Evolutionary conservation across 2,329 filamentous ascomycete genomes (phyloP).

Genomic region (Neurospora crassa): DNA sequence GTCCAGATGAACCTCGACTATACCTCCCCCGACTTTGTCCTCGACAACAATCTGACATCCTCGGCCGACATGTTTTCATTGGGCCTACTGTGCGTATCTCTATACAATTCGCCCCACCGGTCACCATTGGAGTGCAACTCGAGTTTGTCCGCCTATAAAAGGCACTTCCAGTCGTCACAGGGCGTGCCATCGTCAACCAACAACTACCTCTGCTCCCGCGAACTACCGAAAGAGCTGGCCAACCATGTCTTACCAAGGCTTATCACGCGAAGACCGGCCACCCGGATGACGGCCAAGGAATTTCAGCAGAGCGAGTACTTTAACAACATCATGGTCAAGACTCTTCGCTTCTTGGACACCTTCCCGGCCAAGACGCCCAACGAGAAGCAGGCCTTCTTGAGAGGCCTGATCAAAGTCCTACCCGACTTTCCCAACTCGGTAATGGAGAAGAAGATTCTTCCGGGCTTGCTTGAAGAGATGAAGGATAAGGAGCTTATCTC

Average conservation of each 20-base stretch:
- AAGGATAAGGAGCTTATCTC: slow-evolving; percentile 85
- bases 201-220: slow-evolving; percentile 71
- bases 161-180: slow-evolving; percentile 68
- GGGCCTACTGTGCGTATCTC: slow-evolving; percentile 74
- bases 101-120: slow-evolving; percentile 89
- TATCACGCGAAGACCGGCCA: slow-evolving; percentile 78
- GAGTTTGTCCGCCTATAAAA: slow-evolving; percentile 76
- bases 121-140: slow-evolving; percentile 79
- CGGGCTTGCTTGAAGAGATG: slow-evolving; percentile 80
- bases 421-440: slow-evolving; percentile 90
- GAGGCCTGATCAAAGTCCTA: slow-evolving; percentile 76
- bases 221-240: slow-evolving; percentile 70
- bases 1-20: slow-evolving; percentile 92
- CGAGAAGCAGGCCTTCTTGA: slow-evolving; percentile 87
- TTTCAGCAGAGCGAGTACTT: slow-evolving; percentile 96
- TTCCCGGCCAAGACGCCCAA: slow-evolving; percentile 85
- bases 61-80: slow-evolving; percentile 91
- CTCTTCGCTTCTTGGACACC: slow-evolving; percentile 86
- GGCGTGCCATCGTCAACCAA: slow-evolving; percentile 71
- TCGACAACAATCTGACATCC: slow-evolving; percentile 79
- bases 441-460: slow-evolving; percentile 87
- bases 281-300: slow-evolving; percentile 77
- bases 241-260: slow-evolving; percentile 71
- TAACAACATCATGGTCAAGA: slow-evolving; percentile 92
- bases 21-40: slow-evolving; percentile 85